These are phyloP conservation scores for Chenopodium quinoa DNA, from an alignment of 148 eudicot genomes.

Conservation along the genomic window DNA sequence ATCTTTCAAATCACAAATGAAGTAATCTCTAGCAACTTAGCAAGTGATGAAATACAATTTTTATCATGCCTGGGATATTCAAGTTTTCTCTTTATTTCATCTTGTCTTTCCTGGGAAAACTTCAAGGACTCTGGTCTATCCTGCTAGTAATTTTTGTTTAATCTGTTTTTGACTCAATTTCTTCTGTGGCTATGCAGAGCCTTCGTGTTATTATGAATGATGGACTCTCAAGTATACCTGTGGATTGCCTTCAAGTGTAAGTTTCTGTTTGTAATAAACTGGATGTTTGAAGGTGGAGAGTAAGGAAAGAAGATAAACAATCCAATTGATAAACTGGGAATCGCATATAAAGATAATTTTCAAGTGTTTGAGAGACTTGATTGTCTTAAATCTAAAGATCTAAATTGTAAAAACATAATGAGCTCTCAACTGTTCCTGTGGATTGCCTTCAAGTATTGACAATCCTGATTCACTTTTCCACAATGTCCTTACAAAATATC, in stretches of 20 bases:
- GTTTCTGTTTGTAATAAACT: conserved; percentile 23
- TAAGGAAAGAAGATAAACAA: neutral
- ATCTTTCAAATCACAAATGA: neutral
- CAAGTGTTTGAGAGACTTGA: neutral
- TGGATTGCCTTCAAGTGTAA: conserved; percentile 84
- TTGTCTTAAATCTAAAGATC: neutral
- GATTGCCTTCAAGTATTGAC: neutral
- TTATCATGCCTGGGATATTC: neutral
- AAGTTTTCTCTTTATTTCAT: neutral
- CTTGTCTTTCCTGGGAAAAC: neutral
- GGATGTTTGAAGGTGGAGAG: neutral
- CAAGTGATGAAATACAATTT: neutral
- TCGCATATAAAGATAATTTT: neutral
- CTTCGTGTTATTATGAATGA: conserved; percentile 94
- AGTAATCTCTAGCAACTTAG: neutral
- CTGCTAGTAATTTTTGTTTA: neutral
- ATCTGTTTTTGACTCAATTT: conserved; percentile 4
- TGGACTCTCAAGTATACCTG: conserved; percentile 81
- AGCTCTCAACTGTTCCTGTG: neutral
- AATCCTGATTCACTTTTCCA: no score
- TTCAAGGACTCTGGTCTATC: neutral
- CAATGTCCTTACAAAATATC: no score
- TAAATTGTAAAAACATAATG: no score
- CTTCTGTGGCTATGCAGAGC: conserved; percentile 52
- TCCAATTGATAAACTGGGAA: neutral